Percentiles rank a stretch among this genome's conserved stretches.
These are phyloP conservation scores for Cardamine resedifolia DNA, from an alignment of 345 rosid genomes.

Conservation along the genomic window DNA sequence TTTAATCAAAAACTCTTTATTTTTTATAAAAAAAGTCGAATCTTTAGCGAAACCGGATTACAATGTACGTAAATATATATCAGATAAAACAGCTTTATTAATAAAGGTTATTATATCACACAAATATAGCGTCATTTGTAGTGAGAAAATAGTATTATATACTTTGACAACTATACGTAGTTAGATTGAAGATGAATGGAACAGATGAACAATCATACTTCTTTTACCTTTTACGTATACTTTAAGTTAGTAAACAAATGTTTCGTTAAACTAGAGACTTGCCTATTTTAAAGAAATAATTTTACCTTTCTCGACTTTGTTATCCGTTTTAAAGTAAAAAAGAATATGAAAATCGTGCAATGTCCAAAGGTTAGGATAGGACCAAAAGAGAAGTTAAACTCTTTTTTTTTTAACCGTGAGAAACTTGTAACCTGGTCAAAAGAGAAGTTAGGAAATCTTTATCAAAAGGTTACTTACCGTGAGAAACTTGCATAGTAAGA, in stretches of 20 bases:
- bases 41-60: background rate
- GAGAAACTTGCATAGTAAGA: constrained; percentile 20
- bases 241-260: constrained; percentile 23
- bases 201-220: constrained; percentile 25
- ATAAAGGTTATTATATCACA: background rate
- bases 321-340: constrained; percentile 16
- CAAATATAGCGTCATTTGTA: background rate
- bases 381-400: background rate
- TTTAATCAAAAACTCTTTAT: background rate
- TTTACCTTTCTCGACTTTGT: constrained; percentile 6
- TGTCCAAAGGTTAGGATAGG: background rate
- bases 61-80: background rate
- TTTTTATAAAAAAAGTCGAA: background rate
- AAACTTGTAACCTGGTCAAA: background rate
- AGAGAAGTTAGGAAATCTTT: background rate
- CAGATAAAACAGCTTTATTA: background rate
- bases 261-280: constrained; percentile 27
- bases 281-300: constrained; percentile 9
- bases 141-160: constrained; percentile 1
- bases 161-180: background rate
- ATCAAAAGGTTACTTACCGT: constrained; percentile 27
- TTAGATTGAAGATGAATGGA: constrained; percentile 9
- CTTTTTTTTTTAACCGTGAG: background rate
- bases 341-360: background rate
- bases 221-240: constrained; percentile 17